Conservation (phyloP, 2,329 filamentous ascomycete genomes). For the Decorospora gaudefroyi region DNA sequence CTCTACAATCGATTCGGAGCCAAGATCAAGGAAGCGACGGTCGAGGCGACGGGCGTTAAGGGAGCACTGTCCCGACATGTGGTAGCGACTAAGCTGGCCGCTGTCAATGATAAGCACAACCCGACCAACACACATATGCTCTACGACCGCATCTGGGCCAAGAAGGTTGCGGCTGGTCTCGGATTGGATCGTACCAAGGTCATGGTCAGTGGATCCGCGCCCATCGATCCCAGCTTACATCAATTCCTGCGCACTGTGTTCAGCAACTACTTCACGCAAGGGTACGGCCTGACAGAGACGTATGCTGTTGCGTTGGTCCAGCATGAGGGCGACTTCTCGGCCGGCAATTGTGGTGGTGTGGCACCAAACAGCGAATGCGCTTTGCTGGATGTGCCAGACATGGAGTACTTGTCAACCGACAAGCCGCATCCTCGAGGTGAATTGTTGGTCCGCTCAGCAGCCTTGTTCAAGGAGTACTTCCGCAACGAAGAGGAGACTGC, state of each 20-base stretch:
- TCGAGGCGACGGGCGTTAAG: conserved; percentile 78
- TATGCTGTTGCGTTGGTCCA: conserved; percentile 80
- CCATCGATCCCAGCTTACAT: conserved; percentile 85
- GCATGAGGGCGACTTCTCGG: conserved; percentile 68
- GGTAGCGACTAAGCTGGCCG: conserved; percentile 77
- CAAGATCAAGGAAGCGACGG: conserved; percentile 76
- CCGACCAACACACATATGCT: conserved; percentile 79
- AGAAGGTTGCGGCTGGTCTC: conserved; percentile 81
- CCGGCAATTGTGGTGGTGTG: conserved; percentile 81
- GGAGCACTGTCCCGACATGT: conserved; percentile 81
- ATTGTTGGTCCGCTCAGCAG: conserved; percentile 78
- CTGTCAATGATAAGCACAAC: conserved; percentile 70
- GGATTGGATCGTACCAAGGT: conserved; percentile 73
- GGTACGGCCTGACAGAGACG: conserved; percentile 92
- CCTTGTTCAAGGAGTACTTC: conserved; percentile 84
- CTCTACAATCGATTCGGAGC: conserved; percentile 89
- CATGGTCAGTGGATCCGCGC: conserved; percentile 88
- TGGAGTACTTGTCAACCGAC: conserved; percentile 88
- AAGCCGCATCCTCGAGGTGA: conserved; percentile 90
- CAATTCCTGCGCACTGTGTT: conserved; percentile 86
- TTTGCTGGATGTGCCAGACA: conserved; percentile 84
- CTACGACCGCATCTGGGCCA: conserved; percentile 87
- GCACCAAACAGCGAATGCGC: conserved; percentile 72
- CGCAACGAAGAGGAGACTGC: conserved; percentile 86
- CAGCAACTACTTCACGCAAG: conserved; percentile 77